Evolutionary conservation across 257 asterid species (phyloP).

Genomic region (Buddleja alternifolia): DNA sequence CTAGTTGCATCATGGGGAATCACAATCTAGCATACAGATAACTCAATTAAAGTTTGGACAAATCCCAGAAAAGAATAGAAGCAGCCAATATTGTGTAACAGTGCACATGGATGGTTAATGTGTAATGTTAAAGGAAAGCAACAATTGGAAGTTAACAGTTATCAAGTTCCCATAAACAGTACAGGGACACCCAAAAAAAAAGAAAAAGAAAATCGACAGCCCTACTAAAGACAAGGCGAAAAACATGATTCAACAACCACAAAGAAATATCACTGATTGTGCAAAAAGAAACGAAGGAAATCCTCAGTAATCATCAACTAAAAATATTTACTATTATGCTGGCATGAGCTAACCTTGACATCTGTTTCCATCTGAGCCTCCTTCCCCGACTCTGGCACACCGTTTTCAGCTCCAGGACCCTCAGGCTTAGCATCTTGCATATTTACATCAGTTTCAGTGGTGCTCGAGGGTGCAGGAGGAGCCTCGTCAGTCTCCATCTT

Average conservation of each 20-base stretch:
- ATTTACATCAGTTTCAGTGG: constrained; percentile 53
- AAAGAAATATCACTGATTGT: not conserved
- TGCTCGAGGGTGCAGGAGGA: constrained; percentile 39
- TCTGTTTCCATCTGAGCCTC: constrained; percentile 72
- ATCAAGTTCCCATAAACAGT: too few species aligned
- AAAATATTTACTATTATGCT: not conserved
- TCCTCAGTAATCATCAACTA: not conserved
- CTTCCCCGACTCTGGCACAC: constrained; percentile 57
- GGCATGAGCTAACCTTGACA: constrained; percentile 57
- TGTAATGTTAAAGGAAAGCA: too few species aligned
- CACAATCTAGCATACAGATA: too few species aligned
- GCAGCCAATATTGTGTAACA: not conserved
- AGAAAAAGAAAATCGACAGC: not conserved
- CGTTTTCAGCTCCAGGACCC: constrained; percentile 65
- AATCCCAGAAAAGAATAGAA: not conserved
- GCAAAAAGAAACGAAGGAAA: too few species aligned
- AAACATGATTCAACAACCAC: not conserved
- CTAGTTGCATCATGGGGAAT: too few species aligned
- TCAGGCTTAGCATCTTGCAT: constrained; percentile 69
- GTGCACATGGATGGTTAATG: too few species aligned
- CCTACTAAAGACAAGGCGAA: not conserved
- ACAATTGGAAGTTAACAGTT: too few species aligned
- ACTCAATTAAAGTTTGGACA: too few species aligned
- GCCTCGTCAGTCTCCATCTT: constrained; percentile 76
- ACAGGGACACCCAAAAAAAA: not conserved